Evolutionary conservation across 1,284 basidiomycete species (phyloP), one percentile per base, ranked within the genome.

Genomic region (Naganishia cerealis): DNA sequence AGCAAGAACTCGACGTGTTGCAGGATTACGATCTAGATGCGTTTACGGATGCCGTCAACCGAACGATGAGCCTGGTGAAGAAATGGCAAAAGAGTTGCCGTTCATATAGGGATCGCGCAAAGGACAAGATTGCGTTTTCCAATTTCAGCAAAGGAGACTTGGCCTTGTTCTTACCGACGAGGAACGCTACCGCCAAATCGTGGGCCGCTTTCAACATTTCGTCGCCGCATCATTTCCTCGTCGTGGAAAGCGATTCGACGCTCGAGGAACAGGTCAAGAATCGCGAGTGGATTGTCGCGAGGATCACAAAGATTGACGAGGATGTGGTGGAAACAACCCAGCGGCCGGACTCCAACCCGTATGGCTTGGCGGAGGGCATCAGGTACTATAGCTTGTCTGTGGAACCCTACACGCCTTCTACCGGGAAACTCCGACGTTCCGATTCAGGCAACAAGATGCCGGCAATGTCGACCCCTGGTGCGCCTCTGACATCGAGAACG

Each of bases 131-230:
- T 67, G 90, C 92, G 1, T 95, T 96, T 79, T 85, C 91, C 73
- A 92, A 93, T 81, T 97, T 97, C 74, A 84, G 88, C 4, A 92
- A 92, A 77, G 92, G 93, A 15, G 94, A 98, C 81, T 83, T 99
- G 61, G 80, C 94, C 0, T 84, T 99, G 43, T 99, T 99, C 81
- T 83, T 99, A 38, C 95, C 95, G 0, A 98, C 96, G 0, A 85
- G 94, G 58, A 96, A 96, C 78, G 91, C 92, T 21, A 86, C 91
- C 1, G 88, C 90, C 48, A 92, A 92, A 77, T 90, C 92, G 0
- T 97, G 93, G 93, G 94, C 94, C n/a, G 94, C 93, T 18, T 96
- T 96, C 81, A 96, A 96, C 80, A 90, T 96, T 8, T 93, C 91
- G 7, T 94, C 92, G 79, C 95, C 95, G 42, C 95, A 98, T 81